Percentiles rank a stretch among this genome's conserved stretches.
Evolutionary conservation across 257 asterid species (phyloP).

Genomic region (Ocimum tenuiflorum): DNA sequence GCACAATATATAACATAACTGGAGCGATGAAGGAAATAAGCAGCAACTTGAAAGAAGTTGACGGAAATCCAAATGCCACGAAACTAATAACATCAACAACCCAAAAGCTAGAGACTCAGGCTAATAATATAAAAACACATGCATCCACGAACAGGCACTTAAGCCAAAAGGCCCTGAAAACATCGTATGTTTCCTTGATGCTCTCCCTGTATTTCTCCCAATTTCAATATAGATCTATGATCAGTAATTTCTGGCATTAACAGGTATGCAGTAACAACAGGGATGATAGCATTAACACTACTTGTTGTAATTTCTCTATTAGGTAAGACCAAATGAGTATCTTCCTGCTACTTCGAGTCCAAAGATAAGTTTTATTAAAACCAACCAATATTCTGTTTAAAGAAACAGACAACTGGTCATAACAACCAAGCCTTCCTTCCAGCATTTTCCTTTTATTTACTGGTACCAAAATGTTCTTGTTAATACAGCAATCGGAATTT

Average conservation of each 20-base stretch:
- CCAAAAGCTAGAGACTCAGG: conserved; percentile 45
- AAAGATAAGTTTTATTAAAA: background rate
- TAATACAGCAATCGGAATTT: conserved; percentile 23
- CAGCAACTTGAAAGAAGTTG: conserved; percentile 29
- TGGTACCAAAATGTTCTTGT: background rate
- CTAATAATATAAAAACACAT: conserved; percentile 45
- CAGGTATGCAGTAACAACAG: conserved; percentile 52
- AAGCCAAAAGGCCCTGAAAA: conserved; percentile 42
- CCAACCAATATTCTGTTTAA: background rate
- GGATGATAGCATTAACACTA: conserved; percentile 42
- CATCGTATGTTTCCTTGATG: conserved; percentile 27
- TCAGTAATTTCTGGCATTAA: conserved; percentile 11
- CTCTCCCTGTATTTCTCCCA: background rate
- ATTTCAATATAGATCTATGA: background rate
- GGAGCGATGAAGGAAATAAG: conserved; percentile 60
- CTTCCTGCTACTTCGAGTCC: background rate
- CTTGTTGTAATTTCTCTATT: conserved; percentile 44
- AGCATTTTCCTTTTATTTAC: conserved; percentile 3
- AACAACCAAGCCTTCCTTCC: background rate
- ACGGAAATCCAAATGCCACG: conserved; percentile 25
- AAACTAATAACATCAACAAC: conserved; percentile 52
- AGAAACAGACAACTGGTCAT: background rate
- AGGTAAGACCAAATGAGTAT: conserved; percentile 31
- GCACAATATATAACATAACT: conserved; percentile 54
- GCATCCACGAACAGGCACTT: conserved; percentile 47